Conservation (phyloP, 306 rosid species). For the Sechiopsis laciniata region DNA sequence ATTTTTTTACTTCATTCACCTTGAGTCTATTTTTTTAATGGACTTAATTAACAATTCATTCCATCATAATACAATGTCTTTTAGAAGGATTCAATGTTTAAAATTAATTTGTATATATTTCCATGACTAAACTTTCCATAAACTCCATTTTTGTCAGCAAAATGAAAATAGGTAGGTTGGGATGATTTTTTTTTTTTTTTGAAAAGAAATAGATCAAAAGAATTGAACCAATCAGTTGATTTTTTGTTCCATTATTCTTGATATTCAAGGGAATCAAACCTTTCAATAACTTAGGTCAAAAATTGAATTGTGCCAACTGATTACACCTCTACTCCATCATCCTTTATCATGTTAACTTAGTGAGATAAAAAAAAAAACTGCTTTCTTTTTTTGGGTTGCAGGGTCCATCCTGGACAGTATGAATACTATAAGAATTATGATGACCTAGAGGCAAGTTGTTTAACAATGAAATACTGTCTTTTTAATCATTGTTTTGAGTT, state of each 20-base stretch:
- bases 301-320: neutral
- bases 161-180: neutral
- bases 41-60: neutral
- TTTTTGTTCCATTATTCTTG: no score
- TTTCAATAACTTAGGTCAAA: neutral
- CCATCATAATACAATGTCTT: neutral
- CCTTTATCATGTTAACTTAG: neutral
- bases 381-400: slow-evolving; percentile 28
- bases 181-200: neutral
- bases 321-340: no score
- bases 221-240: neutral
- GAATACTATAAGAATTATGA: slow-evolving; percentile 85
- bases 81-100: neutral
- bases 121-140: neutral
- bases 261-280: no score
- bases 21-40: neutral
- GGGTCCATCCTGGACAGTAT: slow-evolving; percentile 82
- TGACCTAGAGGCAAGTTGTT: slow-evolving; percentile 80
- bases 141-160: neutral
- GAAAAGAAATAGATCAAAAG: neutral
- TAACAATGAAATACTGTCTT: neutral
- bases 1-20: neutral
- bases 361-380: no score
- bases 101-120: neutral
- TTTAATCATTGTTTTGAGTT: neutral